These are phyloP conservation scores for Colletotrichum phormii DNA, from an alignment of 2,329 filamentous ascomycete species.

Conservation along the genomic window DNA sequence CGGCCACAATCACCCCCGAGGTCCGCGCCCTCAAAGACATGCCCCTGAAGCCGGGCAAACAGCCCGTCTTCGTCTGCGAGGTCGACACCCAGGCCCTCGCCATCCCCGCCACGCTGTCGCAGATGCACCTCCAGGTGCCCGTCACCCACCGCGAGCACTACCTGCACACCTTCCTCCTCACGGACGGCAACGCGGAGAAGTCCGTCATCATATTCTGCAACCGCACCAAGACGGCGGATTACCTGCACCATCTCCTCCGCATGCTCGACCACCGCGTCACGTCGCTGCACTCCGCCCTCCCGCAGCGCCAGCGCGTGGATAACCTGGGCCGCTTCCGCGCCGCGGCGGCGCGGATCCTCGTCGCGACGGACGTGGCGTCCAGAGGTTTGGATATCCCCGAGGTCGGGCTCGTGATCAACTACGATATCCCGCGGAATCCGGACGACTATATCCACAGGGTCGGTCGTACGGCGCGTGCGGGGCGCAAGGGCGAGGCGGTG, in stretches of 20 bases:
- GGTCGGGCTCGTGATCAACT: slow-evolving; percentile 92
- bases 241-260: slow-evolving; percentile 88
- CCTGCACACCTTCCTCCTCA: slow-evolving; percentile 88
- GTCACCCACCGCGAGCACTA: slow-evolving; percentile 96
- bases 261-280: slow-evolving; percentile 91
- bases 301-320: slow-evolving; percentile 84
- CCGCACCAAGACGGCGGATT: slow-evolving; percentile 86
- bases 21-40: slow-evolving; percentile 87
- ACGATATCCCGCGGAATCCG: slow-evolving; percentile 93
- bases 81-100: slow-evolving; percentile 81
- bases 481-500: slow-evolving; percentile 82
- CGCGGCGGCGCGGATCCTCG: slow-evolving; percentile 85
- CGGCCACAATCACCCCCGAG: slow-evolving; percentile 93
- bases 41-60: slow-evolving; percentile 75
- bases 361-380: slow-evolving; percentile 95
- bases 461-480: slow-evolving; percentile 93
- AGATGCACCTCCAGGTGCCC: slow-evolving; percentile 88
- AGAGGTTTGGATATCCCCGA: slow-evolving; percentile 96
- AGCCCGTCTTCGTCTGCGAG: slow-evolving; percentile 89
- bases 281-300: slow-evolving; percentile 87
- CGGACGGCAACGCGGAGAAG: slow-evolving; percentile 78
- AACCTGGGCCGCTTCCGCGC: slow-evolving; percentile 95
- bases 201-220: slow-evolving; percentile 96
- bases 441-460: slow-evolving; percentile 98
- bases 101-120: slow-evolving; percentile 82